These are phyloP conservation scores for Paulownia fortunei DNA, from an alignment of 257 asterid genomes.

Conservation along the genomic window DNA sequence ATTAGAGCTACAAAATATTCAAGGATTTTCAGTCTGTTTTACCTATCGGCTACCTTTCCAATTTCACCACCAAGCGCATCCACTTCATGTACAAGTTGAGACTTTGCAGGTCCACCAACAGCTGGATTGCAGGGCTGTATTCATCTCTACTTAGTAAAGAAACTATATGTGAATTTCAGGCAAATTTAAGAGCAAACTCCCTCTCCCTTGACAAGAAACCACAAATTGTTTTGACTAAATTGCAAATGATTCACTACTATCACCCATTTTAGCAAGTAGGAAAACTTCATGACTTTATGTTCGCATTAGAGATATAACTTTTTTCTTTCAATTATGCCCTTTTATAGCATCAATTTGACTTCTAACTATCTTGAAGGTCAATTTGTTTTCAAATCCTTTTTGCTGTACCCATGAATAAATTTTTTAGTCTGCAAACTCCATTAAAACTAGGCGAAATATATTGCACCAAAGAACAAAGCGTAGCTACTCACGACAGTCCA, in stretches of 20 bases:
- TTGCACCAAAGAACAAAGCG: background rate
- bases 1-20: background rate
- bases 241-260: background rate
- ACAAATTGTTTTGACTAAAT: background rate
- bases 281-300: background rate
- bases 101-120: constrained; percentile 98
- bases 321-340: background rate
- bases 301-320: background rate
- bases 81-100: constrained; percentile 98
- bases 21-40: constrained; percentile 27
- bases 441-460: background rate
- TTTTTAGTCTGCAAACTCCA: background rate
- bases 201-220: constrained; percentile 1
- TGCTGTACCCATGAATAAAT: background rate
- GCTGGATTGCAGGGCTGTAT: constrained; percentile 99
- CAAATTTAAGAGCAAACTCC: constrained; percentile 13
- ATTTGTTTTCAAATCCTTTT: background rate
- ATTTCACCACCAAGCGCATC: constrained; percentile 99
- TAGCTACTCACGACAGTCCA: too few species aligned
- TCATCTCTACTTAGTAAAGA: constrained; percentile 35
- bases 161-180: constrained; percentile 23
- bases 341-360: background rate
- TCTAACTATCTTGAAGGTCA: background rate
- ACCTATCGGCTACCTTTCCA: constrained; percentile 98
- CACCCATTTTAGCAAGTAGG: background rate